Conservation (phyloP, 108 stramenopile genomes). For the Cyclotella sp. region DNA sequence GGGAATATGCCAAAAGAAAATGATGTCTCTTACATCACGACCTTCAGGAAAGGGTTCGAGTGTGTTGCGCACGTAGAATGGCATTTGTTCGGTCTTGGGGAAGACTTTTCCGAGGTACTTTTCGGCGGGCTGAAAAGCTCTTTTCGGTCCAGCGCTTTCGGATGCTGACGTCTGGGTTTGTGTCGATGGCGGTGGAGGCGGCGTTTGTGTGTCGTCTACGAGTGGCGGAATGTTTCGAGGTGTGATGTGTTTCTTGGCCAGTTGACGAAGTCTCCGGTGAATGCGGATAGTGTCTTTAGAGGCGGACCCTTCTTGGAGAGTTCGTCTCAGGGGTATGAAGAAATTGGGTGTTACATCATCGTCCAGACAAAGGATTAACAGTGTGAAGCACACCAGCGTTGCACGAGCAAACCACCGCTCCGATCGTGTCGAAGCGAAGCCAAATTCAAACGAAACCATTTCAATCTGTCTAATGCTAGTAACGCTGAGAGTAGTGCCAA, state of each 20-base stretch:
- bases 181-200: too few relatives aligned
- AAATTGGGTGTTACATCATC: background rate
- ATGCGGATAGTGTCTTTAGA: too few relatives aligned
- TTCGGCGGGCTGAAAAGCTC: background rate
- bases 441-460: background rate
- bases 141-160: too few relatives aligned
- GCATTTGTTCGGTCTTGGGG: slow-evolving; percentile 13
- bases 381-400: background rate
- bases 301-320: too few relatives aligned
- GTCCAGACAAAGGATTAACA: background rate
- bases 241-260: too few relatives aligned
- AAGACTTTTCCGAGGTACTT: slow-evolving; percentile 15
- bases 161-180: too few relatives aligned
- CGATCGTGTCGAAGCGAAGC: background rate
- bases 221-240: too few relatives aligned
- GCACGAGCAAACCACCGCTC: background rate
- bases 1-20: slow-evolving; percentile 34
- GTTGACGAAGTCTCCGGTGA: too few relatives aligned
- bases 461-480: too few relatives aligned
- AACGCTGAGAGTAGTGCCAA: too few relatives aligned
- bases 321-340: too few relatives aligned
- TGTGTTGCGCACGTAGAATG: slow-evolving; percentile 22
- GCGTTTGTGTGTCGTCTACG: too few relatives aligned
- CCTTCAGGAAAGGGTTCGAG: slow-evolving; percentile 4
- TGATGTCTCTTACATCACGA: slow-evolving; percentile 6